Conservation (phyloP, 352 stramenopile species). For the Blastocystis sp. region DNA sequence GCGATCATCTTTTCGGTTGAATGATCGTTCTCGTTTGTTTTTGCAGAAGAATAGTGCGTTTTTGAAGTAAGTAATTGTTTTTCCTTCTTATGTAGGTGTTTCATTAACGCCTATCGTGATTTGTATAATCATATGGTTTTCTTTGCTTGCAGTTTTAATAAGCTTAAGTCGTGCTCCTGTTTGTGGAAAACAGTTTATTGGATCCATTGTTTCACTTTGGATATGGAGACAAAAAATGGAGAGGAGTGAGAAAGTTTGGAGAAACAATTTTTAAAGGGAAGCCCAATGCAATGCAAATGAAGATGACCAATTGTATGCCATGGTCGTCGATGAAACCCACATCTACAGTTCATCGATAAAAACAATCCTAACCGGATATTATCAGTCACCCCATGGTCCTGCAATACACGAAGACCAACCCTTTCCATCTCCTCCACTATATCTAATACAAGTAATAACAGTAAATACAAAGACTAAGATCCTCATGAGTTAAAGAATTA, state of each 20-base stretch:
- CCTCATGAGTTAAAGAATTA: background rate
- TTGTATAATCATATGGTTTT: background rate
- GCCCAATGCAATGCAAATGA: conserved; percentile 20
- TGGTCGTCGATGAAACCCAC: conserved; percentile 4
- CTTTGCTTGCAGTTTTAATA: background rate
- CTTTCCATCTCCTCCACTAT: conserved; percentile 10
- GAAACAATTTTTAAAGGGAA: conserved; percentile 9
- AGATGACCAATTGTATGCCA: conserved; percentile 15
- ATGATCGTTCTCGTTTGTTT: background rate
- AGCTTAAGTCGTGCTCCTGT: background rate
- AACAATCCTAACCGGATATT: background rate
- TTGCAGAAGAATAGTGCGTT: background rate
- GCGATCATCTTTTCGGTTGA: background rate
- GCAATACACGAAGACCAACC: background rate
- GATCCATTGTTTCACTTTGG: background rate
- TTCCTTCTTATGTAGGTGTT: background rate
- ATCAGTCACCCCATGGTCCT: background rate
- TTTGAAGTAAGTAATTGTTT: background rate
- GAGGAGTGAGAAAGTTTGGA: background rate
- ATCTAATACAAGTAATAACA: background rate
- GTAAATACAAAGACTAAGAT: background rate
- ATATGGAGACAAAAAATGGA: background rate
- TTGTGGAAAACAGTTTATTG: background rate
- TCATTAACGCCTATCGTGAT: background rate
- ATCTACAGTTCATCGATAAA: background rate